Conservation (phyloP, 2,329 filamentous ascomycete species). For the Alternaria arbusti region DNA sequence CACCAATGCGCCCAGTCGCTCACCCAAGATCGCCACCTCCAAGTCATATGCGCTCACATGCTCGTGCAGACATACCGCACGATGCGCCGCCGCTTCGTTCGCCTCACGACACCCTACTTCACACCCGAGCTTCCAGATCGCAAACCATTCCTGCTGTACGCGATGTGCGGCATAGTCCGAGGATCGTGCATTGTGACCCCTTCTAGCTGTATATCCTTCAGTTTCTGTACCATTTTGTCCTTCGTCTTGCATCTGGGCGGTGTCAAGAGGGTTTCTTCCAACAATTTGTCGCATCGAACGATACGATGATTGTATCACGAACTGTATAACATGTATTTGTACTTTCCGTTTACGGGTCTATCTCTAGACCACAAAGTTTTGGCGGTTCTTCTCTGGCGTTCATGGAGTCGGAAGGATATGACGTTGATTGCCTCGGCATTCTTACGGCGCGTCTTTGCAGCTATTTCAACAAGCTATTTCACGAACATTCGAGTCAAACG, state of each 20-base stretch:
- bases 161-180: slow-evolving; percentile 6
- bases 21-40: slow-evolving; percentile 2
- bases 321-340: neutral
- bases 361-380: neutral
- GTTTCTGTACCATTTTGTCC: neutral
- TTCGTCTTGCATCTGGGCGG: neutral
- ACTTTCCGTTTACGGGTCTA: neutral
- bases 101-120: neutral
- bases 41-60: neutral
- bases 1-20: slow-evolving; percentile 20
- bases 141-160: neutral
- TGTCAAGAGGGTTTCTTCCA: neutral
- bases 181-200: neutral
- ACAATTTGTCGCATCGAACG: neutral
- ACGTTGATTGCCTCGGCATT: neutral
- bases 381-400: neutral
- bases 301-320: neutral
- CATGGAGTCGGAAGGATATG: neutral
- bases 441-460: neutral
- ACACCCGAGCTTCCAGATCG: neutral
- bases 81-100: neutral
- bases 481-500: neutral
- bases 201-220: neutral
- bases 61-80: neutral
- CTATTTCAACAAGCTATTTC: neutral